phyloP scores from a whole-genome alignment of 257 asterid genomes.

The Haberlea rhodopensis region DNA sequence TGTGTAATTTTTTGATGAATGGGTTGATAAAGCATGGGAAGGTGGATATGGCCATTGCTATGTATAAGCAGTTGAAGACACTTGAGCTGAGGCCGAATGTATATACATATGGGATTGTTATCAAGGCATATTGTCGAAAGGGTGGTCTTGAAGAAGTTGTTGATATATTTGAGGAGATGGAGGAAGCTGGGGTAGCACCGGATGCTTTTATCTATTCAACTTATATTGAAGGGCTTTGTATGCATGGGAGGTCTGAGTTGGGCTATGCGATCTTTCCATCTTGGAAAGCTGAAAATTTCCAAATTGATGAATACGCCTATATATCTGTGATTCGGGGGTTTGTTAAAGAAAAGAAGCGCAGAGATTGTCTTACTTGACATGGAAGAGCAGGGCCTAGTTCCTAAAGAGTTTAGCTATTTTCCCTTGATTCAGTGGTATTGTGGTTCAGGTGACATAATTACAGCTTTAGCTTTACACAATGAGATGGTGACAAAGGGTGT shows the following conservation, averaged over 20 bases:
- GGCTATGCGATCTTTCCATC: conserved; percentile 39
- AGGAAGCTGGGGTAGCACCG: conserved; percentile 56
- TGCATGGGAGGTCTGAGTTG: conserved; percentile 38
- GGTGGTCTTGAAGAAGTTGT: conserved; percentile 55
- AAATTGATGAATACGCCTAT: conserved; percentile 43
- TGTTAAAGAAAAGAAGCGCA: conserved; percentile 56
- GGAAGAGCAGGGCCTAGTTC: conserved; percentile 52
- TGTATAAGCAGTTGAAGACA: conserved; percentile 51
- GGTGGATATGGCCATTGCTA: conserved; percentile 45
- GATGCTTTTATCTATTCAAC: conserved; percentile 43
- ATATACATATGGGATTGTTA: conserved; percentile 67
- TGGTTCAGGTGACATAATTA: conserved; percentile 46
- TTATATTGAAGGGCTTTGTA: conserved; percentile 62
- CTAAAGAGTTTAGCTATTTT: conserved; percentile 40
- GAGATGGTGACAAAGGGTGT: conserved; percentile 64
- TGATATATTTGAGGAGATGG: conserved; percentile 56
- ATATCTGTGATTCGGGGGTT: conserved; percentile 60
- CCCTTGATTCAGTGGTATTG: conserved; percentile 61
- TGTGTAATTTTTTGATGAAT: conserved; percentile 67
- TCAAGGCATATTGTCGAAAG: conserved; percentile 60
- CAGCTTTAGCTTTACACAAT: conserved; percentile 47
- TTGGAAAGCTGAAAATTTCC: conserved; percentile 33
- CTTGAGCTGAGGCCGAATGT: conserved; percentile 60
- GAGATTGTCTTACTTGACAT: conserved; percentile 50
- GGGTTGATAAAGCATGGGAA: conserved; percentile 53